Evolutionary conservation across 2,329 filamentous ascomycete genomes (phyloP), one percentile per base, ranked within the genome.

Genomic region (Paecilomyces sp.): DNA sequence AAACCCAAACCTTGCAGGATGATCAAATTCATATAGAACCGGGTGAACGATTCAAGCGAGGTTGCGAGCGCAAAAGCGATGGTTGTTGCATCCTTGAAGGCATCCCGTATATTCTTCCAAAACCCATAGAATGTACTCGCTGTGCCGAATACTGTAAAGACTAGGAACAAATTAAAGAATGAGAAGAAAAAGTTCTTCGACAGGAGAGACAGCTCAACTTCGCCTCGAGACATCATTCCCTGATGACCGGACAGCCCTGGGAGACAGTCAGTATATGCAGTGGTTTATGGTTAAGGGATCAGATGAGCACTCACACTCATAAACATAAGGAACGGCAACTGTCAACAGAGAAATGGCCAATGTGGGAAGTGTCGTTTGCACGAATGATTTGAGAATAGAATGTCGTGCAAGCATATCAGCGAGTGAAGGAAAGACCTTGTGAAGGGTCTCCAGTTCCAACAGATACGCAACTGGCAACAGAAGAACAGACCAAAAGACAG

Each of bases 161-260:
- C 85, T 56, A 97, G 84, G 76, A 99, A 99, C 60, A 97, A 91
- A 76, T 99, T 99, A 84, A 99, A 97, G 76, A 99, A 99, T 9
- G 90, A 92, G 73, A 99, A 99, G 81, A 97, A 96, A 78, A 97
- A 99, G 75, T 97, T 99, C 79, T 99, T 99, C 58, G 91, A 96
- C 65, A 99, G 93, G 53, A 95, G 83, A 0, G 94, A 97, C 6
- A 99, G 82, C 74, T 97, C 94, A 24, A 99, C 88, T 63, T 99
- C 94, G 53, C 91, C 91, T 67, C 92, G 90, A 0, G 94, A 97
- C 57, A 96, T 91, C 87, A 95, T 95, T 55, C 94, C 94, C 78
- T 99, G 94, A 57, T 86, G 83, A 71, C 92, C 92, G 2, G 93
- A 91, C 11, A 99, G 83, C 79, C 81, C 82, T 84, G 58, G 8